phyloP scores from a whole-genome alignment of 169 alveolate species.

The Plasmodium chabaudi region DNA sequence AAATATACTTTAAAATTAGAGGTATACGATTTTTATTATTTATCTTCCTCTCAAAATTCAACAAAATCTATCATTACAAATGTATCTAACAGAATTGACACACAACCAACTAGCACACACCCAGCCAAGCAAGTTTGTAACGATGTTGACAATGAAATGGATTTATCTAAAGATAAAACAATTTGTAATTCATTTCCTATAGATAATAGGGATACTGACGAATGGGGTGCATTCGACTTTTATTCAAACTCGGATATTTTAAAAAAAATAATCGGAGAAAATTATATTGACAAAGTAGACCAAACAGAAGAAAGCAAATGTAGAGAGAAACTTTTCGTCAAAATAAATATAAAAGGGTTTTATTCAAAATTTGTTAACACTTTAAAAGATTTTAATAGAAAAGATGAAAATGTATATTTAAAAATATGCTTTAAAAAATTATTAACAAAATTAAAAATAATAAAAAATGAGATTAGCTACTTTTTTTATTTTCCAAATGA shows the following conservation, averaged over 20 bases:
- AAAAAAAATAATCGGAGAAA: not conserved
- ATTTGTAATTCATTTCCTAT: not conserved
- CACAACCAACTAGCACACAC: not conserved
- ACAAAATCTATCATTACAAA: not conserved
- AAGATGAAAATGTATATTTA: constrained; percentile 3
- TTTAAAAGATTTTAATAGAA: not conserved
- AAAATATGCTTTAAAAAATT: constrained; percentile 29
- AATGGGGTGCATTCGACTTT: not conserved
- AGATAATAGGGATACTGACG: not conserved
- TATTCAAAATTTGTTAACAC: constrained; percentile 15
- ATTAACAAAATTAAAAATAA: constrained; percentile 31
- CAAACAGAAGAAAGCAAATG: not conserved
- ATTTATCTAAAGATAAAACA: not conserved
- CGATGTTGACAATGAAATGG: not conserved
- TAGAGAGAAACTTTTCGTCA: not conserved
- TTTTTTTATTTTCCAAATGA: constrained; percentile 45
- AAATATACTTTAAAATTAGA: constrained; percentile 30
- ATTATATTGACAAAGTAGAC: not conserved
- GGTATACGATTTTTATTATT: constrained; percentile 35
- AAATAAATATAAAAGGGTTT: constrained; percentile 61
- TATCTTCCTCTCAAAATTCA: not conserved
- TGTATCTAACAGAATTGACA: not conserved
- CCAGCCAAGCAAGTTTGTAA: not conserved
- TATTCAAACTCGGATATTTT: no score
- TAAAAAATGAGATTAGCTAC: constrained; percentile 8